Evolutionary conservation across 2,329 filamentous ascomycete genomes (phyloP), one percentile per base, ranked within the genome.

Genomic region (Monosporascus sp.): DNA sequence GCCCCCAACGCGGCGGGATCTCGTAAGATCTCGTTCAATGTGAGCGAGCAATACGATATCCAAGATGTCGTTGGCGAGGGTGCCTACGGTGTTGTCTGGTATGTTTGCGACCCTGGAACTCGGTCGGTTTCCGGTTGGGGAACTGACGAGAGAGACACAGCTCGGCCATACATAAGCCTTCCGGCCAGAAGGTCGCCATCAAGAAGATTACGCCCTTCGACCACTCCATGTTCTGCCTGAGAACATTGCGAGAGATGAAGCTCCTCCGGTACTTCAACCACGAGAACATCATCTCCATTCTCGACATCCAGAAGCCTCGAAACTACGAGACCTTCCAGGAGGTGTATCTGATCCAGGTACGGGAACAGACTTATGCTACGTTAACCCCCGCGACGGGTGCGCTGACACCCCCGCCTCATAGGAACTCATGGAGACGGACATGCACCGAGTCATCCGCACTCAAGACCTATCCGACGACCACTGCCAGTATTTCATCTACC

Each of bases 151-250:
- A 7, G 3, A 38, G 47, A 24, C 48, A 41, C 52, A 96, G 91
- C 77, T 99, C 94, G 56, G 94, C 94, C 54, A 86, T 97, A 63
- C 94, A 99, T 79, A 97, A 97, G 77, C 94, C 94, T 22, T 97
- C 94, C 0, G 87, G 91, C 58, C 94, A 99, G 75, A 97, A 97
- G 76, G 94, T 99, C 56, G 94, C 94, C 57, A 99, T 99, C 80
- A 99, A 99, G 82, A 99, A 99, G 83, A 99, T 99, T 67, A 97
- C 92, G 0, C 94, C 94, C 6, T 99, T 99, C 74, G 94, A 99
- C 68, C 94, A 97, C 72, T 96, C 91, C 70, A 97, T 97, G 92
- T 97, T 97, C 80, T 97, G 93, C 72, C 78, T 99, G 66, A 83
- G 94, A 71, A 99, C 94, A 1, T 79, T 99, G 61, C 91, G 94